These are phyloP conservation scores for Phytophthora uliginosa DNA, from an alignment of 352 stramenopile genomes.

Conservation along the genomic window DNA sequence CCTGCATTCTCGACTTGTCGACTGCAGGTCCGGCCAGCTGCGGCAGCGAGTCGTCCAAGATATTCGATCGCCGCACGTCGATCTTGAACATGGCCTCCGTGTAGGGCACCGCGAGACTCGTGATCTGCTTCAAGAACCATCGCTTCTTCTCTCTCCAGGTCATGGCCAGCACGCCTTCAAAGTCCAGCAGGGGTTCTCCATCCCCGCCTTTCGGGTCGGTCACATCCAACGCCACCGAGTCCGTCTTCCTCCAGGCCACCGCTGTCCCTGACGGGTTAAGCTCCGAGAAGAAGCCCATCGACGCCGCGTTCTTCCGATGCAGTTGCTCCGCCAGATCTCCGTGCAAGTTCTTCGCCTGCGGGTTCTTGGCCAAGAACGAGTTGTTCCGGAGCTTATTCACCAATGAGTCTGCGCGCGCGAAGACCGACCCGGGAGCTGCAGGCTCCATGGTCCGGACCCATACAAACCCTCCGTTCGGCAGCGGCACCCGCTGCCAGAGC, in stretches of 20 bases:
- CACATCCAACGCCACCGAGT: slow-evolving; percentile 57
- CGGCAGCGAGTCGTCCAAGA: slow-evolving; percentile 77
- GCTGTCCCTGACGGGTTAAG: slow-evolving; percentile 55
- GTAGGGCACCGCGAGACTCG: slow-evolving; percentile 61
- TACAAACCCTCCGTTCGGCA: slow-evolving; percentile 68
- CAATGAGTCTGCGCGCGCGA: slow-evolving; percentile 53
- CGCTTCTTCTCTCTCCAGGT: slow-evolving; percentile 78
- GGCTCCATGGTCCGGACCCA: slow-evolving; percentile 66
- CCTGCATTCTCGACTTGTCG: slow-evolving; percentile 44
- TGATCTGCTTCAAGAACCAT: slow-evolving; percentile 83
- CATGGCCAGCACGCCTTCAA: slow-evolving; percentile 78
- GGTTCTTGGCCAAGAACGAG: slow-evolving; percentile 68
- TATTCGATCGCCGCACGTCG: slow-evolving; percentile 55
- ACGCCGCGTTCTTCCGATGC: slow-evolving; percentile 81
- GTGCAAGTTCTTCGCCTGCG: slow-evolving; percentile 47
- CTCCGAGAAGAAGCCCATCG: slow-evolving; percentile 78
- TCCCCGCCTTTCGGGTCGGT: slow-evolving; percentile 34
- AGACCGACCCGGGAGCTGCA: slow-evolving; percentile 20
- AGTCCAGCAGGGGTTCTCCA: slow-evolving; percentile 52
- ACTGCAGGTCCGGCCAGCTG: slow-evolving; percentile 49
- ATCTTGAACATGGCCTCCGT: slow-evolving; percentile 74
- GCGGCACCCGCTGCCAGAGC: slow-evolving; percentile 70
- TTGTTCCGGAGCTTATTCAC: slow-evolving; percentile 67
- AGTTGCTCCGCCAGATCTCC: slow-evolving; percentile 69
- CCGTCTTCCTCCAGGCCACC: slow-evolving; percentile 61